These are phyloP conservation scores for Akebia trifoliata DNA, from an alignment of 164 flowering plant genomes.

Conservation along the genomic window DNA sequence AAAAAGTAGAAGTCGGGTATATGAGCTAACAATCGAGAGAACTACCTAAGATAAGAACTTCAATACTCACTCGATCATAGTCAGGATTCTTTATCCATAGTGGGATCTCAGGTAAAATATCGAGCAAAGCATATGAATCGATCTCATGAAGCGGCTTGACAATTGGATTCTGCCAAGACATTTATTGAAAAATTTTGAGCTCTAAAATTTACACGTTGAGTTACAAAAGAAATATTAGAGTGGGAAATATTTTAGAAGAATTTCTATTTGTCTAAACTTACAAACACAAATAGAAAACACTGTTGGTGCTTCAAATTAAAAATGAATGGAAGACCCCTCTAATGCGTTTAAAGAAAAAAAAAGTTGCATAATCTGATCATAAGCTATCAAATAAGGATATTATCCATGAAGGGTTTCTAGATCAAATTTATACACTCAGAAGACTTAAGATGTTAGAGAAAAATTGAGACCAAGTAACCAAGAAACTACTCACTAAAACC, in stretches of 20 bases:
- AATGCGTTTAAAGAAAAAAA: too few relatives aligned
- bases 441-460: too few relatives aligned
- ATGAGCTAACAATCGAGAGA: not conserved
- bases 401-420: not conserved
- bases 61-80: slow-evolving; percentile 59
- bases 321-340: not conserved
- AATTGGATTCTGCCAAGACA: slow-evolving; percentile 49
- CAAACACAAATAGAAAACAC: too few relatives aligned
- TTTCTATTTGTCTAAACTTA: too few relatives aligned
- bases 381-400: not conserved
- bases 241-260: too few relatives aligned
- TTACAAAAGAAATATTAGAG: too few relatives aligned
- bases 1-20: not conserved
- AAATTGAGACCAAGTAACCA: too few relatives aligned
- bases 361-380: too few relatives aligned
- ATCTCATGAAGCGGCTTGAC: slow-evolving; percentile 44
- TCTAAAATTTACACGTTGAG: not conserved
- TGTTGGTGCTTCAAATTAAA: too few relatives aligned
- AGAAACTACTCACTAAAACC: too few relatives aligned
- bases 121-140: slow-evolving; percentile 36
- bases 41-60: not conserved
- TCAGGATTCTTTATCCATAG: slow-evolving; percentile 77
- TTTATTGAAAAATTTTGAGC: not conserved
- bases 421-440: not conserved
- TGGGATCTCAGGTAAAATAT: slow-evolving; percentile 67